Percentiles rank a stretch among this genome's conserved stretches.
Evolutionary conservation across 179 eudicot species (phyloP).

Genomic region (Amaranthus tricolor): DNA sequence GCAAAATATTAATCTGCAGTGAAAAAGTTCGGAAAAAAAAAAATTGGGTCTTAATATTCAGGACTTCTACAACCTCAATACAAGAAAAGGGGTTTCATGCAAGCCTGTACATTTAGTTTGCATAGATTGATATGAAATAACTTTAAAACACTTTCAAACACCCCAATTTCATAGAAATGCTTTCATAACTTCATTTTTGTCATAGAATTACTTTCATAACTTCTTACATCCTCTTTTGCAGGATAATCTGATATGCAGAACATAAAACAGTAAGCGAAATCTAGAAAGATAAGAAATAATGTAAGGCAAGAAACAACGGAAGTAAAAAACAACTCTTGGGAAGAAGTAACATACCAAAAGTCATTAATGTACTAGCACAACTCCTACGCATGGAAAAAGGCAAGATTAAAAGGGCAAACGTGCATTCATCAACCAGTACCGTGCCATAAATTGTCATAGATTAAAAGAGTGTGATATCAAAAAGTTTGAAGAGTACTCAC

Average conservation of each 20-base stretch:
- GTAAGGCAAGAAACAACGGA: neutral
- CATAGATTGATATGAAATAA: neutral
- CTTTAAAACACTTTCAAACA: neutral
- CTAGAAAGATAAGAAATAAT: neutral
- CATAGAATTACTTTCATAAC: neutral
- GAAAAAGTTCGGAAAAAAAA: neutral
- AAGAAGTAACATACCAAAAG: constrained; percentile 53
- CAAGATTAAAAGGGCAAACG: constrained; percentile 3
- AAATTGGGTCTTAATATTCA: neutral
- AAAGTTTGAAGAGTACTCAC: constrained; percentile 34
- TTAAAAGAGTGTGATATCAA: neutral
- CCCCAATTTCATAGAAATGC: neutral
- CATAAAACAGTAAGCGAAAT: neutral
- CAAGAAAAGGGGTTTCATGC: neutral
- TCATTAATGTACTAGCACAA: constrained; percentile 67
- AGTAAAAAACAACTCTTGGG: neutral
- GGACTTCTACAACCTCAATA: neutral
- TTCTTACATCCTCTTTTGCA: neutral
- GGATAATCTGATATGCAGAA: neutral
- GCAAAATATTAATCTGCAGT: neutral
- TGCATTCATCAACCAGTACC: constrained; percentile 4
- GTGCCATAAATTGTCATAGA: neutral
- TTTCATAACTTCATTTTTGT: neutral
- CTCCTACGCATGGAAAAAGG: constrained; percentile 49
- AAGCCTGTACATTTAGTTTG: neutral